Percentiles rank a stretch among this genome's conserved stretches.
phyloP scores from a whole-genome alignment of 345 rosid species.

The Gossypium bickii region DNA sequence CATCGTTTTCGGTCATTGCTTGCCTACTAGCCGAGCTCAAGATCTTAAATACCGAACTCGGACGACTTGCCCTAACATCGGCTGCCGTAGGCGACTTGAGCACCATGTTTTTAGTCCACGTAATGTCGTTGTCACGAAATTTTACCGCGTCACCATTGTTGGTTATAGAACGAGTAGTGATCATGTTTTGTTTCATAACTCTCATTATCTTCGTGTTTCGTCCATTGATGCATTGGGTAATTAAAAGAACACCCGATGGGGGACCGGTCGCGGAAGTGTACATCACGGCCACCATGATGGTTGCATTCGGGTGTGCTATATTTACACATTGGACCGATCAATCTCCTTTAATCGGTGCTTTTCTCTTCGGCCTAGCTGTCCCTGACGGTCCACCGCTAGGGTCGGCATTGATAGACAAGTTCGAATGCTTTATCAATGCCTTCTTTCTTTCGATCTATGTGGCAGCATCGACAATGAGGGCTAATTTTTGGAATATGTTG shows the following conservation, averaged over 20 bases:
- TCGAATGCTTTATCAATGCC: conserved; percentile 31
- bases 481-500: not conserved
- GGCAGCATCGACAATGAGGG: conserved; percentile 20
- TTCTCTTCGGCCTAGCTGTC: conserved; percentile 35
- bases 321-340: conserved; percentile 25
- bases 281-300: conserved; percentile 18
- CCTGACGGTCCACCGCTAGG: conserved; percentile 55
- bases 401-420: conserved; percentile 33
- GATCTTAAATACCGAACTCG: conserved; percentile 44
- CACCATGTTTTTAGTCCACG: not conserved
- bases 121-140: not conserved
- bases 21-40: conserved; percentile 41
- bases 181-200: not conserved
- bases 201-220: conserved; percentile 24
- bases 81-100: conserved; percentile 33
- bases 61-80: conserved; percentile 37
- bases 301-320: conserved; percentile 27
- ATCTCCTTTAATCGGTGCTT: conserved; percentile 36
- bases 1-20: conserved; percentile 38
- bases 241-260: conserved; percentile 33
- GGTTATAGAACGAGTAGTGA: not conserved
- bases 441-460: conserved; percentile 28
- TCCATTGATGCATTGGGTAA: conserved; percentile 26
- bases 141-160: not conserved
- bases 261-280: conserved; percentile 25